Base-by-base conservation (phyloP, 2,329 filamentous ascomycete species). In the Aspergillus luchuensis region DNA sequence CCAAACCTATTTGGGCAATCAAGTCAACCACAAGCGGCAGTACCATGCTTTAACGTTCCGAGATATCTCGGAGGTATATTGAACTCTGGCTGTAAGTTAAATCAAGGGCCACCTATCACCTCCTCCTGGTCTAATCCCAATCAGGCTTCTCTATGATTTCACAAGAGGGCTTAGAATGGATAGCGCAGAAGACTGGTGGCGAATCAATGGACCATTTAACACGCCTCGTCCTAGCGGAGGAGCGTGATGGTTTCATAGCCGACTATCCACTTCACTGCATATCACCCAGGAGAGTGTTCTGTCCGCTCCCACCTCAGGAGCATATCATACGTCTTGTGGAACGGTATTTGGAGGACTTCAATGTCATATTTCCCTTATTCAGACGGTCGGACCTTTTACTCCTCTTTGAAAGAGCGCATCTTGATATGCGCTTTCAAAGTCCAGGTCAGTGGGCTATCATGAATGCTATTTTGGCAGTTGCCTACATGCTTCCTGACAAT, bases 391-490 rank as follows among this genome's bases (percentile, higher is more conserved):
- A 62, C 11, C 43, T 67, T 41, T 2, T 57, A 5, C 48, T 50
- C 17, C 53, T 67, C 6, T 64, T 67, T 45, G 39, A 56, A 25
- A 45, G 51, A 1, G 49, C 57, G 4, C 39, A 58, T 8, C 28
- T 63, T 2, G 55, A 65, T 13, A 33, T 50, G 5, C 47, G 21
- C 8, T 13, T 30, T 30, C 56, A 45, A n/a, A 49, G 25, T n/a
- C 61, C 65, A 5, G 55, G 63, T 23, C 58, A 45, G 3, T 67
- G 63, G 65, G 58, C 65, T 15, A 56, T 56, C 38, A 59, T 60
- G 17, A 65, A 67, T 23, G 59, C 60, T 39, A 49, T 67, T 6
- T 49, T 67, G 3, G 65, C 63, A 23, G 54, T 63, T 19, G 63
- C 59, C 8, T 53, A 60, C 28, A 59, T 61, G 45, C 58, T 62